Percentiles rank a stretch among this genome's conserved stretches.
phyloP scores from a whole-genome alignment of 1,284 basidiomycete genomes.

The Quambalaria eucalypti region DNA sequence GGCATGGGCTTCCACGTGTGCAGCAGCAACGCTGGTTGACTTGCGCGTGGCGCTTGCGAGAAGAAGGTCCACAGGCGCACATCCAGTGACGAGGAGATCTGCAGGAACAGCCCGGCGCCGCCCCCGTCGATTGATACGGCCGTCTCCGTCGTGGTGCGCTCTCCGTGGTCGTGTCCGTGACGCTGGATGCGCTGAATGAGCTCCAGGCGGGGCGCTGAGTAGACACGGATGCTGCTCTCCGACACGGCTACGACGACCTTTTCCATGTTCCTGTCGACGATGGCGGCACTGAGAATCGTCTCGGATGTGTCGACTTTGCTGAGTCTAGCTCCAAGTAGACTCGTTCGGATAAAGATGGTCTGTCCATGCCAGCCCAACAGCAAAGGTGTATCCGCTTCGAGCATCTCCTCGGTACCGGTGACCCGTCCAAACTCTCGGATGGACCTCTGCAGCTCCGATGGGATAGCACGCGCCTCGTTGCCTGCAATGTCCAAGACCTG shows the following conservation, averaged over 20 bases:
- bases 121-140: conserved; percentile 17
- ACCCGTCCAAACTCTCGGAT: conserved; percentile 17
- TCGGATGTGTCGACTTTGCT: conserved; percentile 26
- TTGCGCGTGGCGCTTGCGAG: conserved; percentile 23
- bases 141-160: conserved; percentile 5
- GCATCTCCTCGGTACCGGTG: background rate
- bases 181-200: conserved; percentile 28
- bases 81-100: conserved; percentile 32
- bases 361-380: conserved; percentile 4
- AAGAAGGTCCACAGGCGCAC: conserved; percentile 38
- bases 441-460: conserved; percentile 22
- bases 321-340: conserved; percentile 26
- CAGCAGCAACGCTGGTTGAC: conserved; percentile 24
- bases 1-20: conserved; percentile 22
- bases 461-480: conserved; percentile 13
- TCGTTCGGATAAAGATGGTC: conserved; percentile 8
- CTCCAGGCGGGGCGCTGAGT: conserved; percentile 30
- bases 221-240: conserved; percentile 22
- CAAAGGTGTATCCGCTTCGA: conserved; percentile 9
- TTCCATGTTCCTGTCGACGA: conserved; percentile 22
- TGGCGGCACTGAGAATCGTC: conserved; percentile 16
- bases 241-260: conserved; percentile 26
- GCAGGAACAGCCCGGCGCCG: conserved; percentile 32
- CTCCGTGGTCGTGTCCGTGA: conserved; percentile 23
- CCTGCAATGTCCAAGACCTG: conserved; percentile 27